These are phyloP conservation scores for Anisogramma anomala DNA, from an alignment of 2,329 filamentous ascomycete genomes.

Conservation along the genomic window DNA sequence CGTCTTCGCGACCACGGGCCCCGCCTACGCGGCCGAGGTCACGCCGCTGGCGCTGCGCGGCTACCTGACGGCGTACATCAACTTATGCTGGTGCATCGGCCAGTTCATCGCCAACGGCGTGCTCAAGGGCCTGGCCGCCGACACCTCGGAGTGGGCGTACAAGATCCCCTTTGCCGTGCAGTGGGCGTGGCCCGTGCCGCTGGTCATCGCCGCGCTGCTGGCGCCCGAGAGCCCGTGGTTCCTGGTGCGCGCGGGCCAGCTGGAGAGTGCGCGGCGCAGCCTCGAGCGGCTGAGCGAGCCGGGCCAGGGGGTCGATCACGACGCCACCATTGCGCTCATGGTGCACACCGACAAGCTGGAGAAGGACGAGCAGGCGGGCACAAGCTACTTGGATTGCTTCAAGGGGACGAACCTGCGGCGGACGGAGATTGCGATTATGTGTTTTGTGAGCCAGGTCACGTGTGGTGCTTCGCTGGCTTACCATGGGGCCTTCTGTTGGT, in stretches of 20 bases:
- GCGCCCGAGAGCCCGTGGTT: constrained; percentile 20
- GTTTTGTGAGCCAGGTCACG: constrained; percentile 31
- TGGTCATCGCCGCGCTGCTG: constrained; percentile 16
- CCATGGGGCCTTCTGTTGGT: constrained; percentile 28
- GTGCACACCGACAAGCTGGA: constrained; percentile 36
- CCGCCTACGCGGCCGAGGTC: constrained; percentile 24
- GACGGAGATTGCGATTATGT: constrained; percentile 33
- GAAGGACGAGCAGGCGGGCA: constrained; percentile 27
- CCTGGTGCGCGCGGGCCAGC: constrained; percentile 12
- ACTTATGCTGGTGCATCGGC: constrained; percentile 20
- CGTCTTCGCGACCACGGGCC: constrained; percentile 33
- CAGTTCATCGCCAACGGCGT: constrained; percentile 20
- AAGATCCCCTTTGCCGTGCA: constrained; percentile 19
- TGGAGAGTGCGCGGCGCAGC: constrained; percentile 12
- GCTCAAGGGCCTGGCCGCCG: constrained; percentile 14
- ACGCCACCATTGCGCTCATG: constrained; percentile 30
- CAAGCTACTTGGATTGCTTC: constrained; percentile 35
- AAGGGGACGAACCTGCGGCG: constrained; percentile 33
- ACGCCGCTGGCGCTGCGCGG: constrained; percentile 19
- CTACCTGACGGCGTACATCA: constrained; percentile 20
- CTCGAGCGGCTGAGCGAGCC: constrained; percentile 20
- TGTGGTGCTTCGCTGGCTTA: constrained; percentile 31
- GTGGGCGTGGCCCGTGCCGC: constrained; percentile 15
- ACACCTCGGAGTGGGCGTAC: constrained; percentile 19
- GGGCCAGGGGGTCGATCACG: constrained; percentile 24